Percentiles rank a stretch among this genome's conserved stretches.
Evolutionary conservation across 805 yeast species (phyloP).

Genomic region (Kodamaea neixiangensis): DNA sequence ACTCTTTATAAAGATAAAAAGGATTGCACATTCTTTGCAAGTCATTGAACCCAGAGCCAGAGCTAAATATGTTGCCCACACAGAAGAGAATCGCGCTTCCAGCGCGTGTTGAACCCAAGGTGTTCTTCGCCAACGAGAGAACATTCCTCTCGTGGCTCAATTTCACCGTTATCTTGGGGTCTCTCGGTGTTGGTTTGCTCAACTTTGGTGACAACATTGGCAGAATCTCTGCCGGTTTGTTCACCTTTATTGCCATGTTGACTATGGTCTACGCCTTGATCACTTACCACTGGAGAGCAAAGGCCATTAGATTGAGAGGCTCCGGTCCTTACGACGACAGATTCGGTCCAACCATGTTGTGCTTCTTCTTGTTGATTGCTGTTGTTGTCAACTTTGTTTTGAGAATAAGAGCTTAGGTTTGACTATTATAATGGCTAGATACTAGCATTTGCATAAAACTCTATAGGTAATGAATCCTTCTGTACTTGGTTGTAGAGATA

Average conservation of each 20-base stretch:
- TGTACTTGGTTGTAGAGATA: neutral
- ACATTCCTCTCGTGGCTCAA: slow-evolving; percentile 98
- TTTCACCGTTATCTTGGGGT: slow-evolving; percentile 97
- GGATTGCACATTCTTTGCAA: neutral
- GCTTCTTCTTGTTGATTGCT: slow-evolving; percentile 89
- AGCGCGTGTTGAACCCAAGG: slow-evolving; percentile 98
- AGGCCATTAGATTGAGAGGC: slow-evolving; percentile 96
- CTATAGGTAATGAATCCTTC: neutral
- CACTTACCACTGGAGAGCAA: slow-evolving; percentile 99
- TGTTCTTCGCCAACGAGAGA: slow-evolving; percentile 98
- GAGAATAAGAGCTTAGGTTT: slow-evolving; percentile 60
- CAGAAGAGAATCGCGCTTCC: slow-evolving; percentile 93
- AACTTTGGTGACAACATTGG: slow-evolving; percentile 96
- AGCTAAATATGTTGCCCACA: slow-evolving; percentile 34
- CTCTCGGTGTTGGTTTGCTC: slow-evolving; percentile 91
- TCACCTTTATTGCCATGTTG: slow-evolving; percentile 95
- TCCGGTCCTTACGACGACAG: slow-evolving; percentile 99
- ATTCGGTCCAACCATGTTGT: slow-evolving; percentile 96
- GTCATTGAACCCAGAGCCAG: neutral
- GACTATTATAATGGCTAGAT: neutral
- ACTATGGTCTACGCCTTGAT: slow-evolving; percentile 95
- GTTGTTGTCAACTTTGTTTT: slow-evolving; percentile 90
- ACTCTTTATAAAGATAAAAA: slow-evolving; percentile 1
- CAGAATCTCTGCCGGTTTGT: slow-evolving; percentile 87
- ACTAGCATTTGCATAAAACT: slow-evolving; percentile 3